Evolutionary conservation across 768 basidiomycete species (phyloP).

Genomic region (Termitomyces sp.): DNA sequence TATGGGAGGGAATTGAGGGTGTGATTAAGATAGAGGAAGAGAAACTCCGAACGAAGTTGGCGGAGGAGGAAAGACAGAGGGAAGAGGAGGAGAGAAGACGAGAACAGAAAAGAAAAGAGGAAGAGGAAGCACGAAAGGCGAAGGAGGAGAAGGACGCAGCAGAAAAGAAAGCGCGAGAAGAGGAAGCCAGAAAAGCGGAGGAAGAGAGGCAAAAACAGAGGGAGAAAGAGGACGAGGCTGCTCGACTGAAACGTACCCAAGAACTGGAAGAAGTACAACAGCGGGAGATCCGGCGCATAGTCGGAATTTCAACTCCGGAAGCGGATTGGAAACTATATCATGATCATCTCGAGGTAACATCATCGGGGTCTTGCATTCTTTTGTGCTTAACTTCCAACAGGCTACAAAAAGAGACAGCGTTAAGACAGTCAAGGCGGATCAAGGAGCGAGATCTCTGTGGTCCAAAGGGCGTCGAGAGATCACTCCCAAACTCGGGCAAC

Average conservation of each 20-base stretch:
- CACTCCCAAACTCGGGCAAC: constrained; percentile 82
- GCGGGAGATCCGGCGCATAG: constrained; percentile 22
- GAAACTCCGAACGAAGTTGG: constrained; percentile 43
- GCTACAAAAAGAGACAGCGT: constrained; percentile 61
- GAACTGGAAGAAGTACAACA: constrained; percentile 21
- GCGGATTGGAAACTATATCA: constrained; percentile 66
- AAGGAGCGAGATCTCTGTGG: constrained; percentile 55
- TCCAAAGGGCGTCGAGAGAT: constrained; percentile 69
- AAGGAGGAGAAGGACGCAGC: constrained; percentile 43
- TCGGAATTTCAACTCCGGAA: constrained; percentile 50
- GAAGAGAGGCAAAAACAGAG: constrained; percentile 35
- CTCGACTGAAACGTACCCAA: constrained; percentile 27
- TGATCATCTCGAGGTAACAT: constrained; percentile 45
- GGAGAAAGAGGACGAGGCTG: constrained; percentile 30
- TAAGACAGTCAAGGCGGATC: constrained; percentile 56
- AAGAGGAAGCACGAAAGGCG: constrained; percentile 36
- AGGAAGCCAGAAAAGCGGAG: constrained; percentile 29
- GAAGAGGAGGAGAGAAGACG: constrained; percentile 45
- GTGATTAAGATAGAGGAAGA: constrained; percentile 64
- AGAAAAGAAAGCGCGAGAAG: constrained; percentile 40
- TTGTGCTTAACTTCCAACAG: constrained; percentile 26
- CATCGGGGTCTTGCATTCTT: background rate
- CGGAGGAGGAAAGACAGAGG: constrained; percentile 48
- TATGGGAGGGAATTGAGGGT: constrained; percentile 56
- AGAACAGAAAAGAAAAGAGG: constrained; percentile 41